Base-by-base conservation (phyloP, 148 eudicot species). In the Spergularia bocconei region DNA sequence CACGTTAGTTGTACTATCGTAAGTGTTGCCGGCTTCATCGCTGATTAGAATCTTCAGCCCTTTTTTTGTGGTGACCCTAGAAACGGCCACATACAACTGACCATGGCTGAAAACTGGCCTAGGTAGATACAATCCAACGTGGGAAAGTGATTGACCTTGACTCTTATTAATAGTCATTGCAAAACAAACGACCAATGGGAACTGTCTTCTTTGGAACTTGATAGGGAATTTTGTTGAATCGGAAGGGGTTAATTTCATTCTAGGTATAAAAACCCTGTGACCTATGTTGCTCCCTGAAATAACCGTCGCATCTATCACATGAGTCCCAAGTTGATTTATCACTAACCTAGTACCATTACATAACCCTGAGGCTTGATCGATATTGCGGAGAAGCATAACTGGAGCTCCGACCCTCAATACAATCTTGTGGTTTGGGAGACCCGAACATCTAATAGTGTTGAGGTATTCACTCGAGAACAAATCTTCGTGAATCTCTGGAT, bases 371-470 rank as follows among this genome's bases (percentile, higher is more conserved):
- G 62, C 16, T 4, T 33, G 74, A 16, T 70, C 74, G 1, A 56
- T 54, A 10, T 70, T 71, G n/a, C 64, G 38, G 5, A 71, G 64
- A 8, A 71, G 64, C 64, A 71, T 71, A 1, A 71, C 38, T 1
- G 65, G 75, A 17, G 41, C 53, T 56, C 64, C 36, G 36, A 29
- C 2, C 36, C 36, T 29, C 36, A 29, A 29, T 29, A 29, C 36
- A 29, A 29, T 29, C 11, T 4, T 12, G n/a, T 71, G 75, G 41
- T 71, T 48, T 48, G 52, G 52, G 7, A 48, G 11, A 48, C 52
- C 52, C 0, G 52, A 48, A 48, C 36, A 29, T 29, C 2, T 29
- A 29, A 29, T 29, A 29, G 36, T 29, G 2, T 29, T 29, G 2
- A 29, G 52, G 13, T 36, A 71, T 2, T 71, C 54, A 6, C 53